Percentiles rank a stretch among this genome's conserved stretches.
Conservation (phyloP, 148 eudicot genomes). For the Cornus controversa region DNA sequence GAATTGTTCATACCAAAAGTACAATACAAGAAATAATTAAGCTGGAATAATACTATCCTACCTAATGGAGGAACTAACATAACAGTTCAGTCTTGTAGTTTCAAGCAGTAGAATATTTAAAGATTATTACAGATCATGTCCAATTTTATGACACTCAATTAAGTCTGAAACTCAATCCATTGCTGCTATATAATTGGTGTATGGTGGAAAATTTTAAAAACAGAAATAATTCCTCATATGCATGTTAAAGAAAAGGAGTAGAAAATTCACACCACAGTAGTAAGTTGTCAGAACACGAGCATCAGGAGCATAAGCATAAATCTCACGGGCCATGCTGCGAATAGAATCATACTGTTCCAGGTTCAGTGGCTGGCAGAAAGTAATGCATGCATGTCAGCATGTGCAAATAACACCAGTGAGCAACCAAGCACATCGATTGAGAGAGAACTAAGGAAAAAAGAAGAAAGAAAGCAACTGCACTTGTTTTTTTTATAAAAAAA, state of each 20-base stretch:
- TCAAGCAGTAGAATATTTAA: background rate
- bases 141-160: no score
- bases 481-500: no score
- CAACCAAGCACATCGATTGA: background rate
- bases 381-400: constrained; percentile 22
- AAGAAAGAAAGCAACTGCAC: background rate
- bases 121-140: background rate
- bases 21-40: constrained; percentile 3
- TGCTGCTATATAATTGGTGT: background rate
- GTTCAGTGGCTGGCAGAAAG: constrained; percentile 73
- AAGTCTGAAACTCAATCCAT: background rate
- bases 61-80: background rate
- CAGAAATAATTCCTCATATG: background rate
- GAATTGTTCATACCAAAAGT: background rate
- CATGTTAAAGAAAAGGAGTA: background rate
- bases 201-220: background rate
- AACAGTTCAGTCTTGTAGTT: background rate
- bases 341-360: constrained; percentile 80
- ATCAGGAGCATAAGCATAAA: constrained; percentile 89
- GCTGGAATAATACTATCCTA: background rate
- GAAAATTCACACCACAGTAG: constrained; percentile 65
- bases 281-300: constrained; percentile 96
- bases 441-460: no score
- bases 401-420: background rate
- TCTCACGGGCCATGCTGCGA: constrained; percentile 83